These are phyloP conservation scores for Anethum foeniculum DNA, from an alignment of 140 eudicot species.

Conservation along the genomic window DNA sequence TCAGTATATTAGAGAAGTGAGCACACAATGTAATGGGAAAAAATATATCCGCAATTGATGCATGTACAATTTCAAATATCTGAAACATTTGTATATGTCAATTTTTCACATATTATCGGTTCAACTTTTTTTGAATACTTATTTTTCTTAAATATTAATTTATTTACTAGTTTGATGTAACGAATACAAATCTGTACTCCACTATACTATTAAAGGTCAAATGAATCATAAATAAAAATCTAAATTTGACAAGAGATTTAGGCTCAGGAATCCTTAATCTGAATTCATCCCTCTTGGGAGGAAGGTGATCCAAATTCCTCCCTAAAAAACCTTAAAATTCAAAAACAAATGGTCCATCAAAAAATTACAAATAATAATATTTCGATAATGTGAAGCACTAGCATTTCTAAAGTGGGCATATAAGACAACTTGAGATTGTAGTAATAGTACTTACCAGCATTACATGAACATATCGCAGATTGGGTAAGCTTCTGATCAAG, in stretches of 20 bases:
- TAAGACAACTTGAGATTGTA: background rate
- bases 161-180: too few relatives aligned
- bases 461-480: background rate
- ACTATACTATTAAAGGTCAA: too few relatives aligned
- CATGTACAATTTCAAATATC: too few relatives aligned
- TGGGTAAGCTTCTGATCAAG: background rate
- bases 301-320: background rate
- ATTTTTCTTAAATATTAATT: too few relatives aligned
- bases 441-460: background rate
- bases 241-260: background rate
- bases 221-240: too few relatives aligned
- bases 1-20: too few relatives aligned
- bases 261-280: background rate
- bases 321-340: background rate
- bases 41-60: too few relatives aligned
- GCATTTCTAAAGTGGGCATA: background rate
- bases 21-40: too few relatives aligned
- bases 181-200: too few relatives aligned
- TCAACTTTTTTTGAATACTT: too few relatives aligned
- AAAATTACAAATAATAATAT: background rate
- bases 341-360: background rate
- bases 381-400: background rate
- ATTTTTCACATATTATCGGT: too few relatives aligned
- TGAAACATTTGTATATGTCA: too few relatives aligned
- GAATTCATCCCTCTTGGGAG: background rate